phyloP scores from a whole-genome alignment of 164 flowering plant genomes.

The Annona cherimola region DNA sequence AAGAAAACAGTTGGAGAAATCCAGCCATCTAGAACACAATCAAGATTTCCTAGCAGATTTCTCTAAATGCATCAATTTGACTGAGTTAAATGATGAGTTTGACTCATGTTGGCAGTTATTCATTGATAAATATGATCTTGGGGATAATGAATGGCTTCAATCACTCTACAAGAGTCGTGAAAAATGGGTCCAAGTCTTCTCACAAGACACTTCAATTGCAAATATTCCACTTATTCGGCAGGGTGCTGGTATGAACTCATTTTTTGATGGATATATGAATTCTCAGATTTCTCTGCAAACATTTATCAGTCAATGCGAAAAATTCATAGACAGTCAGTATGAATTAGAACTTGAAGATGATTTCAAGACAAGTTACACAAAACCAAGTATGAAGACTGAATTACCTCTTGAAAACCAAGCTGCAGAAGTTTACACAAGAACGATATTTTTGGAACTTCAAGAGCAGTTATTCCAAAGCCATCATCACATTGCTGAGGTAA shows the following conservation, averaged over 20 bases:
- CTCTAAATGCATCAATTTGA: slow-evolving; percentile 49
- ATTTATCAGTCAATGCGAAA: slow-evolving; percentile 48
- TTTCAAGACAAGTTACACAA: slow-evolving; percentile 51
- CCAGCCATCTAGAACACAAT: slow-evolving; percentile 37
- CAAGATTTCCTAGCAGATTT: slow-evolving; percentile 49
- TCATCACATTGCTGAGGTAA: slow-evolving; percentile 64
- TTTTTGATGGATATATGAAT: slow-evolving; percentile 70
- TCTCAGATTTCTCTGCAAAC: slow-evolving; percentile 48
- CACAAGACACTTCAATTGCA: slow-evolving; percentile 56
- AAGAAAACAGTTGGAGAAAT: slow-evolving; percentile 50
- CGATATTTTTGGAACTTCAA: slow-evolving; percentile 62
- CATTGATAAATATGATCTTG: slow-evolving; percentile 47
- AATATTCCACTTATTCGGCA: slow-evolving; percentile 26
- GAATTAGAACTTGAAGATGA: slow-evolving; percentile 58
- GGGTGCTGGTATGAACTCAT: slow-evolving; percentile 30
- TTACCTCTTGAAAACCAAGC: slow-evolving; percentile 89
- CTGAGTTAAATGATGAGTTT: slow-evolving; percentile 63
- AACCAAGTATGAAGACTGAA: slow-evolving; percentile 63
- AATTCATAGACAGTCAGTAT: slow-evolving; percentile 36
- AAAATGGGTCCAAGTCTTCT: slow-evolving; percentile 55
- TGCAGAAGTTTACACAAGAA: slow-evolving; percentile 59
- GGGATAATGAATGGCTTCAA: slow-evolving; percentile 53
- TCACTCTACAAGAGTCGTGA: slow-evolving; percentile 42
- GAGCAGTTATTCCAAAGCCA: slow-evolving; percentile 76
- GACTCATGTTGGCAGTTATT: slow-evolving; percentile 48